Base-by-base conservation (phyloP, 1,139 yeast genomes). In the Kluyveromyces marxianus region DNA sequence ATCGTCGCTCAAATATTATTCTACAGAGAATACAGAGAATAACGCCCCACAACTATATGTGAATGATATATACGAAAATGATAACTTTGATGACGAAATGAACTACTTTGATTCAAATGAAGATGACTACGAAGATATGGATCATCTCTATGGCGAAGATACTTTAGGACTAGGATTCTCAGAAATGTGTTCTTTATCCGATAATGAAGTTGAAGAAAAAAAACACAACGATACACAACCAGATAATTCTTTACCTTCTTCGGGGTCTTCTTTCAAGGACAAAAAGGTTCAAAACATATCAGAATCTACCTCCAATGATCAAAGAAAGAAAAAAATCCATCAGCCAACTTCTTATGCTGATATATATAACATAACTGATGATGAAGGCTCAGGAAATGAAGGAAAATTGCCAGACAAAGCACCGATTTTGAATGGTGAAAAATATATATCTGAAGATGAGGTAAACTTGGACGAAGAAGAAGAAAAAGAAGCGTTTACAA, bases 1-100 rank as follows among this genome's bases (percentile, higher is more conserved):
- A 50, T 72, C 81, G 0, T 79, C 85, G 0, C 75, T 79, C 7
- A 77, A 79, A 54, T 81, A 80, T 55, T 80, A 81, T 44, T 55
- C 66, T 44, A 66, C 58, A 45, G 59, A 62, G n/a, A 56, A 53
- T 44, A 66, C 58, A 45, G 59, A 62, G n/a, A 56, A 53, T 26
- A 27, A 29, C n/a, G 50, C 52, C 14, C 58, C 56, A 25, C 62
- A 62, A 4, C 57, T 62, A 25, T 70, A 69, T 39, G 54, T 69
- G 8, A 65, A 70, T 52, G 74, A 69, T 49, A 47, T 63, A 25
- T 59, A 66, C 49, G 81, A 69, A 46, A 74, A 78, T 52, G 81
- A 79, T 48, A 81, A 68, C 46, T 66, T 74, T 49, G 74, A 70
- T 43, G 79, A 74, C n/a, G 77, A 77, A 41, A 58, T 72, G 71